Conservation (phyloP, 768 basidiomycete species). For the Tricholoma flavovirens region DNA sequence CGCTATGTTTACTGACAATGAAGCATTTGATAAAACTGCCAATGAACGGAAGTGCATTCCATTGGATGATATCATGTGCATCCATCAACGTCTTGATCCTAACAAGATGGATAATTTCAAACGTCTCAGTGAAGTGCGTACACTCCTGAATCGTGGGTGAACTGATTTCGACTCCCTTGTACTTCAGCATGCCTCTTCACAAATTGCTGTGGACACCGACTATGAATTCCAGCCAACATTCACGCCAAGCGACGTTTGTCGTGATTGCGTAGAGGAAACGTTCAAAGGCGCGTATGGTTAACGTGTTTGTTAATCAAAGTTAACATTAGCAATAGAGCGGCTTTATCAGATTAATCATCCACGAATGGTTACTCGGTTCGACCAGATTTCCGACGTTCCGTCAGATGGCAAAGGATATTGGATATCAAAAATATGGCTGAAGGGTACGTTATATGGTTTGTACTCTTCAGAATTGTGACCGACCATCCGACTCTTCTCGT, state of each 20-base stretch:
- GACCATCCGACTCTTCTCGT: neutral
- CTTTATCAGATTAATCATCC: conserved; percentile 68
- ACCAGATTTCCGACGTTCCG: conserved; percentile 41
- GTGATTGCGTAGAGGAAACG: conserved; percentile 45
- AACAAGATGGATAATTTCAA: conserved; percentile 59
- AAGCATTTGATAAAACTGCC: conserved; percentile 3
- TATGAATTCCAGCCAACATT: conserved; percentile 46
- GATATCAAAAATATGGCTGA: conserved; percentile 78
- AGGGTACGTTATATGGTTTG: conserved; percentile 46
- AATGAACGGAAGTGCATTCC: conserved; percentile 23
- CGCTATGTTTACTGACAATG: conserved; percentile 4
- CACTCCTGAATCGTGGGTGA: neutral
- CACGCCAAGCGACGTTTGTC: conserved; percentile 50
- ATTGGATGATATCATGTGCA: conserved; percentile 51
- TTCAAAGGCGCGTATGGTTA: conserved; percentile 47
- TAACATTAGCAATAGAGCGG: conserved; percentile 40
- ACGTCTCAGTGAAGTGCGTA: conserved; percentile 50
- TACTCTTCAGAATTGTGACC: neutral
- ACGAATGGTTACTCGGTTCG: conserved; percentile 51
- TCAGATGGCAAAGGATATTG: conserved; percentile 48
- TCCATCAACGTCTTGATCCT: conserved; percentile 60
- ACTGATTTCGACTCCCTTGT: neutral
- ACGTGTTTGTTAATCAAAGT: neutral
- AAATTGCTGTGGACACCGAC: conserved; percentile 38
- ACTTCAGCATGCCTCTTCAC: conserved; percentile 37